A percentile compares a stretch with the other conserved stretches of the same genome.
Conservation (phyloP, 1,139 yeast genomes). For the Taiozyma sp. region DNA sequence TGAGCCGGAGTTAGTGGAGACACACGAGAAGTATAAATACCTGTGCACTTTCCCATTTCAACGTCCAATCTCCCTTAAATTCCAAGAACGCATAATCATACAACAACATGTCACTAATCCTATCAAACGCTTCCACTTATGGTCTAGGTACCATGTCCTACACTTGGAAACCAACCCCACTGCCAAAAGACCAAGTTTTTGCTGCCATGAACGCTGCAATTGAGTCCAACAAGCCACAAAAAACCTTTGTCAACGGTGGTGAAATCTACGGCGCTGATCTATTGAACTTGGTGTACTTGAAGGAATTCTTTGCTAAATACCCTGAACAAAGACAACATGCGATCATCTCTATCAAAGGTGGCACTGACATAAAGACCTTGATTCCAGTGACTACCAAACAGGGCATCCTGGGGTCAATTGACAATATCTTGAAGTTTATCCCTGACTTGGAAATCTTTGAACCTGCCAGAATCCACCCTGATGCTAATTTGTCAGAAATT, state of each 20-base stretch:
- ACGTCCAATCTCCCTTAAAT: background rate
- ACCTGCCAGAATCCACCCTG: slow-evolving; percentile 59
- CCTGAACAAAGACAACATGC: slow-evolving; percentile 50
- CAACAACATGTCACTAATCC: background rate
- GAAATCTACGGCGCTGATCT: slow-evolving; percentile 66
- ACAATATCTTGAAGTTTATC: slow-evolving; percentile 41
- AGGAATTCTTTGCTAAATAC: slow-evolving; percentile 49
- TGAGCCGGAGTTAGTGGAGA: background rate
- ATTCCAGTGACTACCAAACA: slow-evolving; percentile 47
- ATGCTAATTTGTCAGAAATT: slow-evolving; percentile 43
- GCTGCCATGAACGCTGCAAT: slow-evolving; percentile 37
- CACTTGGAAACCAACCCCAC: slow-evolving; percentile 46
- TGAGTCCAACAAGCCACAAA: slow-evolving; percentile 35
- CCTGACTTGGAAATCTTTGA: slow-evolving; percentile 53
- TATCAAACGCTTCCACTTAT: slow-evolving; percentile 2
- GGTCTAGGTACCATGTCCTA: slow-evolving; percentile 34
- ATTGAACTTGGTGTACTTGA: slow-evolving; percentile 47
- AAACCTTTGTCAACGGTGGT: slow-evolving; percentile 64
- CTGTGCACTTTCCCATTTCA: background rate
- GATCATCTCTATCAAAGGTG: slow-evolving; percentile 67
- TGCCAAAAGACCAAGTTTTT: slow-evolving; percentile 34
- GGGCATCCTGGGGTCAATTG: slow-evolving; percentile 44
- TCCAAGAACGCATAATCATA: background rate
- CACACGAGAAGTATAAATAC: background rate
- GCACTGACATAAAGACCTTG: slow-evolving; percentile 31